Evolutionary conservation across 163 green algal species (phyloP).

Genomic region (Volvox carteri): DNA sequence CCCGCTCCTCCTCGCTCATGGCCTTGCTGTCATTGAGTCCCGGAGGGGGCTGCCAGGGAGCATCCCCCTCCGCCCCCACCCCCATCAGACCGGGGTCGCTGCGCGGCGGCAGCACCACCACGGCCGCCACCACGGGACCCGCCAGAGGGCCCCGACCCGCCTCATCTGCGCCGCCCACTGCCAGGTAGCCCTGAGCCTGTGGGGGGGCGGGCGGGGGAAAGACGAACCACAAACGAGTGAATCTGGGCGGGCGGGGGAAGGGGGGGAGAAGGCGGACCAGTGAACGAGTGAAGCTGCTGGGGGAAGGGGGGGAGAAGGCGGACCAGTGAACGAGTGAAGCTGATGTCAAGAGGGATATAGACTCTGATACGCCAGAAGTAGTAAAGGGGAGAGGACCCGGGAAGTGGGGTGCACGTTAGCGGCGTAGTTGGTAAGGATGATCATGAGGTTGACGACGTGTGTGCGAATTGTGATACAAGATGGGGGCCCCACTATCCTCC

Average conservation of each 20-base stretch:
- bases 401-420: too few relatives aligned
- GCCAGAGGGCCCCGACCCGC: conserved; percentile 91
- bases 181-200: conserved; percentile 57
- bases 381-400: not conserved
- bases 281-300: not conserved
- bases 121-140: conserved; percentile 91
- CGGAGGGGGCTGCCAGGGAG: conserved; percentile 6
- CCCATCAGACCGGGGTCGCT: too few relatives aligned
- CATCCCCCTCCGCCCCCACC: too few relatives aligned
- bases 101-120: conserved; percentile 80
- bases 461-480: too few relatives aligned
- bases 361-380: too few relatives aligned
- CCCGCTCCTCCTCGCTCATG: conserved; percentile 78
- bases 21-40: conserved; percentile 88
- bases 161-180: conserved; percentile 89
- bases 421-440: too few relatives aligned
- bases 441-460: too few relatives aligned
- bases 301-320: not conserved
- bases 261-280: not conserved
- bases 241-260: not conserved
- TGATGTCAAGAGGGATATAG: too few relatives aligned
- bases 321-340: too few relatives aligned
- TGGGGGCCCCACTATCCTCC: too few relatives aligned
- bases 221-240: not conserved
- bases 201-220: not conserved